phyloP scores from a whole-genome alignment of 2,329 filamentous ascomycete genomes.

The Rugonectria rugulosa region DNA sequence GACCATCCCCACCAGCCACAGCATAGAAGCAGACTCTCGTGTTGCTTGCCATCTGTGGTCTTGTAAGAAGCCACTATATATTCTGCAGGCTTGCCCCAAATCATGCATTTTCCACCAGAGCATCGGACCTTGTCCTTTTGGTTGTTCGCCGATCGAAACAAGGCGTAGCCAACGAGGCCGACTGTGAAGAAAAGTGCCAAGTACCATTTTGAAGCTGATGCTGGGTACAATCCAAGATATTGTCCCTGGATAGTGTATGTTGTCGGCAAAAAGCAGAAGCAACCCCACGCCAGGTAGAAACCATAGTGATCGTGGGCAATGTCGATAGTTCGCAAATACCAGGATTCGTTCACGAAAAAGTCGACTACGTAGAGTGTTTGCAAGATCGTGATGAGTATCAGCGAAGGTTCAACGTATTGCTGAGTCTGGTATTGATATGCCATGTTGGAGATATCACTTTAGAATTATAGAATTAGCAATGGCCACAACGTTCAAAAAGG shows the following conservation, averaged over 20 bases:
- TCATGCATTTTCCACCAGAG: slow-evolving; percentile 47
- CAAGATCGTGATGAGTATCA: slow-evolving; percentile 53
- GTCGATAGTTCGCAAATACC: slow-evolving; percentile 57
- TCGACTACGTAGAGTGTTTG: slow-evolving; percentile 56
- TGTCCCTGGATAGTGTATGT: slow-evolving; percentile 58
- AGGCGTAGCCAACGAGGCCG: slow-evolving; percentile 45
- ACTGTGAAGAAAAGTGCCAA: slow-evolving; percentile 30
- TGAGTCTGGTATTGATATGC: slow-evolving; percentile 51
- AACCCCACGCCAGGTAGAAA: slow-evolving; percentile 55
- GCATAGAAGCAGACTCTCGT: slow-evolving; percentile 42
- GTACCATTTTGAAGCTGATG: slow-evolving; percentile 37
- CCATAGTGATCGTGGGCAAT: slow-evolving; percentile 55
- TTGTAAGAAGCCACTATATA: slow-evolving; percentile 49
- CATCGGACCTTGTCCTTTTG: slow-evolving; percentile 53
- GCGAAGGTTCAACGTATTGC: slow-evolving; percentile 44
- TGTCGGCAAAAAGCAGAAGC: slow-evolving; percentile 52
- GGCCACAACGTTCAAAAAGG: not conserved
- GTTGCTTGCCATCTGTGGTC: slow-evolving; percentile 50
- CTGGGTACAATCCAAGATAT: slow-evolving; percentile 53
- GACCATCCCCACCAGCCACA: slow-evolving; percentile 43
- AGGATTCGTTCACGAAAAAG: slow-evolving; percentile 58
- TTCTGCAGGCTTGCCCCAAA: slow-evolving; percentile 53
- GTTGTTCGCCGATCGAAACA: slow-evolving; percentile 55
- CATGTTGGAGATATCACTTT: slow-evolving; percentile 39
- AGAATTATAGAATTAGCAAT: slow-evolving; percentile 25